Evolutionary conservation across 1,284 basidiomycete genomes (phyloP).

Genomic region (Amylostereum areolatum): DNA sequence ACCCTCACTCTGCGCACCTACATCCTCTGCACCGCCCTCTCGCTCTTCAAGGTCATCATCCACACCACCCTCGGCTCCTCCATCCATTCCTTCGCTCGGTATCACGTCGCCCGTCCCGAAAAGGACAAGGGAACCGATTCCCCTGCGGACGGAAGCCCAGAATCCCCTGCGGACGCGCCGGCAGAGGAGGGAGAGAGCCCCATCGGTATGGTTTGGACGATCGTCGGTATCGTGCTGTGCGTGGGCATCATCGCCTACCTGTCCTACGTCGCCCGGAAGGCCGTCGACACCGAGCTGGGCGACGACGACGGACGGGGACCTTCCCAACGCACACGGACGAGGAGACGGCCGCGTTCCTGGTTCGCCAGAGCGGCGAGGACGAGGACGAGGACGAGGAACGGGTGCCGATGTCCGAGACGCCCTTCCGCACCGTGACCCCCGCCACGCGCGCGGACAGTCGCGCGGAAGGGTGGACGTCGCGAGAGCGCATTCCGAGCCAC

Average conservation of each 20-base stretch:
- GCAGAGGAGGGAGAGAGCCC: slow-evolving; percentile 38
- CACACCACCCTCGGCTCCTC: slow-evolving; percentile 80
- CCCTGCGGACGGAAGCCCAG: slow-evolving; percentile 9
- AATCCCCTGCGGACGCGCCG: slow-evolving; percentile 20
- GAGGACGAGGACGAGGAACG: slow-evolving; percentile 19
- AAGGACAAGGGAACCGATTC: slow-evolving; percentile 13
- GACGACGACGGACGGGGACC: slow-evolving; percentile 32
- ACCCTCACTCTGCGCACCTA: slow-evolving; percentile 78
- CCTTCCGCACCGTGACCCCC: slow-evolving; percentile 25
- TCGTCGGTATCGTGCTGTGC: slow-evolving; percentile 67
- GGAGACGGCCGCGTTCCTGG: slow-evolving; percentile 31
- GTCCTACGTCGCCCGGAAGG: slow-evolving; percentile 71
- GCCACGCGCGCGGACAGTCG: slow-evolving; percentile 7
- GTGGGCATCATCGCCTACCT: slow-evolving; percentile 76
- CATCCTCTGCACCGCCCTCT: slow-evolving; percentile 73
- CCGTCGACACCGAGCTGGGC: slow-evolving; percentile 74
- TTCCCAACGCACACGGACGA: slow-evolving; percentile 27
- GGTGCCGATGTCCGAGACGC: slow-evolving; percentile 30
- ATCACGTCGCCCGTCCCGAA: slow-evolving; percentile 34
- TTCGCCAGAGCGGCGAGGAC: slow-evolving; percentile 30
- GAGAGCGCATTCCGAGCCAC: no score
- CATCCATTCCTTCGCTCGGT: slow-evolving; percentile 76
- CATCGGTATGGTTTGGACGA: slow-evolving; percentile 60
- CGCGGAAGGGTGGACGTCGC: not conserved
- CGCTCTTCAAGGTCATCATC: slow-evolving; percentile 80